Conservation (phyloP, 2,329 filamentous ascomycete genomes). For the Alternaria triticimaculans region DNA sequence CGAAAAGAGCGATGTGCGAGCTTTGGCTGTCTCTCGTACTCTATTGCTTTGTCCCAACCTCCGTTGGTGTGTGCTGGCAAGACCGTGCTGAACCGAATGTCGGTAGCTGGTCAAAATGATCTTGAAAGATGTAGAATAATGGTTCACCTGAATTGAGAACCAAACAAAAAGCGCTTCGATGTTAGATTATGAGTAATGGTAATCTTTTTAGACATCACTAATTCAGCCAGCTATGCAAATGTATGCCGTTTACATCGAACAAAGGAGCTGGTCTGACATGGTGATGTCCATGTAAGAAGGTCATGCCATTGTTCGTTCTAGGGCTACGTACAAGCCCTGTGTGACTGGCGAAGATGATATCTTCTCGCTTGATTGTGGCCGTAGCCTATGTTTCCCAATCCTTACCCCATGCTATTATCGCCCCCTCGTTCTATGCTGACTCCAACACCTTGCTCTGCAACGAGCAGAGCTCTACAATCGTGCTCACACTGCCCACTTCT, state of each 20-base stretch:
- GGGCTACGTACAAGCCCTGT: background rate
- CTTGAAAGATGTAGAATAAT: background rate
- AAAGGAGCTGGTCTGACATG: background rate
- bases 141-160: background rate
- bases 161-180: background rate
- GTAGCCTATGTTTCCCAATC: background rate
- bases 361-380: background rate
- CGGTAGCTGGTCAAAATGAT: background rate
- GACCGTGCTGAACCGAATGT: background rate
- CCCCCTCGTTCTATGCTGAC: background rate
- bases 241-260: background rate
- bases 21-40: background rate
- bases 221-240: background rate
- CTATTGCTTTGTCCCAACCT: too few relatives aligned
- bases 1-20: background rate
- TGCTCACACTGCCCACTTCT: constrained; percentile 32
- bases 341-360: background rate
- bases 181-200: background rate
- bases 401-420: background rate
- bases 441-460: constrained; percentile 32
- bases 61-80: too few relatives aligned
- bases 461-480: constrained; percentile 38
- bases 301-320: background rate
- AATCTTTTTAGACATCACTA: background rate
- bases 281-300: background rate